These are phyloP conservation scores for Ilyonectria destructans DNA, from an alignment of 2,329 filamentous ascomycete species.

Conservation along the genomic window DNA sequence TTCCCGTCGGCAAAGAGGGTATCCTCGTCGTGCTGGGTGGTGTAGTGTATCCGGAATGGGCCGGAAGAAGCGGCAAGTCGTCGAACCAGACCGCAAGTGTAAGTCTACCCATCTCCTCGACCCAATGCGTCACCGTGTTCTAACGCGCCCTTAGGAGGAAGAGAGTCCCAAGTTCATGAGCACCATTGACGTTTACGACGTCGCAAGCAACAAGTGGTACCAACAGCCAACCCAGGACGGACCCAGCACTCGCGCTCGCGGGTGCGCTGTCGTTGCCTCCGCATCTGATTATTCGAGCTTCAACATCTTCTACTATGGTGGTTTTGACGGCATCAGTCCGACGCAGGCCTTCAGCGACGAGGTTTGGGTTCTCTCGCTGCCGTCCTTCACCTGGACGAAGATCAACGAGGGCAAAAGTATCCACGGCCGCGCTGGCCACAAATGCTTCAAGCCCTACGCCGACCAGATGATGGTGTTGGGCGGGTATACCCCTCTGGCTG, in stretches of 20 bases:
- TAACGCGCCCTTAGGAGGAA: slow-evolving; percentile 61
- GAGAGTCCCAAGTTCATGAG: slow-evolving; percentile 81
- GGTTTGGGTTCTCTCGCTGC: slow-evolving; percentile 86
- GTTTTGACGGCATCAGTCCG: slow-evolving; percentile 72
- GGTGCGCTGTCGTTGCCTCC: slow-evolving; percentile 83
- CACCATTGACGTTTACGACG: slow-evolving; percentile 84
- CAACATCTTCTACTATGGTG: slow-evolving; percentile 90
- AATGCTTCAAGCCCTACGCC: slow-evolving; percentile 83
- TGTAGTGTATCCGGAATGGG: slow-evolving; percentile 74
- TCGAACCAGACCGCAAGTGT: slow-evolving; percentile 53
- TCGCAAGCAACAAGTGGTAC: slow-evolving; percentile 78
- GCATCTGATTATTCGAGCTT: slow-evolving; percentile 81
- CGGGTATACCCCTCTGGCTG: slow-evolving; percentile 67
- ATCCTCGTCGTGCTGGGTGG: slow-evolving; percentile 86
- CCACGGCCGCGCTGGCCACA: slow-evolving; percentile 80
- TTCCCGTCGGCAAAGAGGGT: slow-evolving; percentile 84
- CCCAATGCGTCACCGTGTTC: not conserved
- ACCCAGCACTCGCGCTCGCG: slow-evolving; percentile 73
- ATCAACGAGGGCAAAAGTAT: slow-evolving; percentile 62
- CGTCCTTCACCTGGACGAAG: slow-evolving; percentile 84
- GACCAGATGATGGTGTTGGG: slow-evolving; percentile 87
- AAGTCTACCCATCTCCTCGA: slow-evolving; percentile 36
- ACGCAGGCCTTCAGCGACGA: slow-evolving; percentile 69
- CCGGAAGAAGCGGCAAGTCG: slow-evolving; percentile 45
- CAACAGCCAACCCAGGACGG: slow-evolving; percentile 76